Base-by-base conservation (phyloP, 768 basidiomycete genomes). In the Kondoa subrosea region DNA sequence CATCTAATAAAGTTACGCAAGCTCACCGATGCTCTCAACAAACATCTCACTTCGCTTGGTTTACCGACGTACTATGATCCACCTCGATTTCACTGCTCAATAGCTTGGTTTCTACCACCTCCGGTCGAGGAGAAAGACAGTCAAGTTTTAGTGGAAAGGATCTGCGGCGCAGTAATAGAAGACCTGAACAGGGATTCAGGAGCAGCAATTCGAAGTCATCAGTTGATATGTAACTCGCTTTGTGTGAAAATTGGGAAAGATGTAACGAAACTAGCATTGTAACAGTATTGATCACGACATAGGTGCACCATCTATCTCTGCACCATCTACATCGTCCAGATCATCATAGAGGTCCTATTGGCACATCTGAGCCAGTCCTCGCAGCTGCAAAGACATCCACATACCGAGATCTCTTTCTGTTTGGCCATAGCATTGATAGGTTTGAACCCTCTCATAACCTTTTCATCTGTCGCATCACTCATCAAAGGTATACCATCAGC, bases 281-380 rank as follows among this genome's bases (percentile, higher is more conserved):
- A 50, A 50, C 21, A 50, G 21, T 50, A 50, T n/a, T n/a, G n/a
- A n/a, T n/a, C n/a, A n/a, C n/a, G n/a, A n/a, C n/a, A n/a, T n/a
- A n/a, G n/a, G n/a, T n/a, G n/a, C 65, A 14, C 30, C 2, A n/a
- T 30, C 61, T 8, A 68, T 50, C 32, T 32, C 67, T 32, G 63
- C 67, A 25, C 67, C 67, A 31, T 68, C 67, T 32, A 64, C 67
- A 25, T 62, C 67, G 29, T 68, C 67, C 34, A 68, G 31, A 50
- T 66, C 56, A 4, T 40, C 64, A 31, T 66, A 62, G 16, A 30
- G 29, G 25, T 65, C 64, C 16, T 61, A 14, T 27, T n/a, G n/a
- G n/a, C n/a, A n/a, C n/a, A n/a, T n/a, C n/a, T n/a, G n/a, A n/a
- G n/a, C n/a, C n/a, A n/a, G n/a, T n/a, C n/a, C n/a, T n/a, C n/a